Percentiles rank a stretch among this genome's conserved stretches.
Evolutionary conservation across 192 early-diverging fungal species (phyloP).

Genomic region (Martensiomyces pterosporus): DNA sequence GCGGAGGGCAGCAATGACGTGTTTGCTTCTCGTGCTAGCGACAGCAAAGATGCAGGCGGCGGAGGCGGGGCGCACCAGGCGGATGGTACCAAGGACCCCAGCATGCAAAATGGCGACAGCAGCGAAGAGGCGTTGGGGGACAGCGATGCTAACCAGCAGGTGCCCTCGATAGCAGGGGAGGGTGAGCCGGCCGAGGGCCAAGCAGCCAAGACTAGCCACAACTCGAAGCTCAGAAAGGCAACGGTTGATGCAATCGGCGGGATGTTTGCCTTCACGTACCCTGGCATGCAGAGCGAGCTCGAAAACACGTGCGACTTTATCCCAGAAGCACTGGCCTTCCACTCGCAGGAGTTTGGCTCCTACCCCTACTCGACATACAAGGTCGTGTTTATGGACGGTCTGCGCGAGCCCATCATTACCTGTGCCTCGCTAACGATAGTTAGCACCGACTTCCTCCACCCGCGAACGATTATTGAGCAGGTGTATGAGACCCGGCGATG

Average conservation of each 20-base stretch:
- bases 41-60: neutral
- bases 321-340: slow-evolving; percentile 67
- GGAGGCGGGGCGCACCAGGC: no score
- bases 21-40: neutral
- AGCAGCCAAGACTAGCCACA: slow-evolving; percentile 18
- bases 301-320: slow-evolving; percentile 59
- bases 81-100: no score
- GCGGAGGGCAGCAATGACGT: no score
- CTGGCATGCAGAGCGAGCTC: slow-evolving; percentile 60
- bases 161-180: neutral
- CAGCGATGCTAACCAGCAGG: no score
- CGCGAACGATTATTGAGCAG: slow-evolving; percentile 78
- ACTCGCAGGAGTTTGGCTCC: slow-evolving; percentile 81
- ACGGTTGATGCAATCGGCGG: slow-evolving; percentile 51
- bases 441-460: slow-evolving; percentile 65
- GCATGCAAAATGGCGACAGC: neutral
- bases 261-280: slow-evolving; percentile 68
- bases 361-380: slow-evolving; percentile 86
- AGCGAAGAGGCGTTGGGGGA: no score
- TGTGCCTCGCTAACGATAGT: slow-evolving; percentile 81
- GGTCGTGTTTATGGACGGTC: slow-evolving; percentile 82
- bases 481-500: slow-evolving; percentile 73
- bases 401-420: slow-evolving; percentile 59
- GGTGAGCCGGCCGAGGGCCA: neutral
- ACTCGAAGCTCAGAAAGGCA: slow-evolving; percentile 16